A percentile compares a stretch with the other conserved stretches of the same genome.
Conservation (phyloP, 805 yeast species). For the Starmerella riodocensis region DNA sequence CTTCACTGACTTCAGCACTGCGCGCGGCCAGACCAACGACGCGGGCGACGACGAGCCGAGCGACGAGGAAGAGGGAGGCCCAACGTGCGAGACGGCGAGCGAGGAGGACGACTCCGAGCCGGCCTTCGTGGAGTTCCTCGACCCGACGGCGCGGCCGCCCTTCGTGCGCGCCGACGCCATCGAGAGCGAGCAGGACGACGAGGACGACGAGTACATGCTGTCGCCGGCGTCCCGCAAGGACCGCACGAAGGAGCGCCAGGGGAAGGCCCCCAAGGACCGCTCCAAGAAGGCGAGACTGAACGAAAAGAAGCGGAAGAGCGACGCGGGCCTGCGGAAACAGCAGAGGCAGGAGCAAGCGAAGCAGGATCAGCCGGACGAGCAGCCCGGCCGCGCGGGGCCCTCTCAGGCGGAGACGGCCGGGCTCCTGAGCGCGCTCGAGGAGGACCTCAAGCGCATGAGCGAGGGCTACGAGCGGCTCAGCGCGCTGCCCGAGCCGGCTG, state of each 20-base stretch:
- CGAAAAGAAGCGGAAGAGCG: not conserved
- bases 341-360: not conserved
- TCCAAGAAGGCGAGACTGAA: constrained; percentile 5
- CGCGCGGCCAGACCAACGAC: too few species aligned
- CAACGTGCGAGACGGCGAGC: constrained; percentile 15
- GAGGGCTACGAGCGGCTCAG: constrained; percentile 4
- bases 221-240: constrained; percentile 2
- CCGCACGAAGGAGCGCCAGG: constrained; percentile 8
- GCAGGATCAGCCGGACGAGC: not conserved
- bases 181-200: not conserved
- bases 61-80: too few species aligned
- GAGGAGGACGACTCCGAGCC: constrained; percentile 11
- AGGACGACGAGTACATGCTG: constrained; percentile 1
- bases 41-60: too few species aligned
- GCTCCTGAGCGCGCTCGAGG: constrained; percentile 2
- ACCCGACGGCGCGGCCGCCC: constrained; percentile 3
- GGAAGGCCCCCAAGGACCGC: constrained; percentile 1
- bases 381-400: not conserved
- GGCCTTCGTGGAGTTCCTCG: constrained; percentile 2
- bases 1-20: not conserved
- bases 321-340: too few species aligned
- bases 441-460: constrained; percentile 8
- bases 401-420: constrained; percentile 3
- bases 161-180: not conserved
- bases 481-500: not conserved